A percentile compares a stretch with the other conserved stretches of the same genome.
phyloP scores from a whole-genome alignment of 805 yeast species.

The Kluyveromyces starmeri region DNA sequence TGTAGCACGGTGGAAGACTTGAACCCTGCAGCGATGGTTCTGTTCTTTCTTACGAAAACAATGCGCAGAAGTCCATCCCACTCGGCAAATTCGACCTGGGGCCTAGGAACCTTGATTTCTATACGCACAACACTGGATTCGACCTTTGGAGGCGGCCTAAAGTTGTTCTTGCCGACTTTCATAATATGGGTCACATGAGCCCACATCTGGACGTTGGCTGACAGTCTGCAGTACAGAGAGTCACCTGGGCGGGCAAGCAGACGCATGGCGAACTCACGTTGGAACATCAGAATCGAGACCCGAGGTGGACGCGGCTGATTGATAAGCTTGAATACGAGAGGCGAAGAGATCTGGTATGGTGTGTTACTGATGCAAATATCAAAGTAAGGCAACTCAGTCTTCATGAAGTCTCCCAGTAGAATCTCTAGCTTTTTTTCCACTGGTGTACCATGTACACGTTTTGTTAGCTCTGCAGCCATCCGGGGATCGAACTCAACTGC shows the following conservation, averaged over 20 bases:
- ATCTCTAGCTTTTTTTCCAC: conserved; percentile 86
- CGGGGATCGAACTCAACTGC: conserved; percentile 99
- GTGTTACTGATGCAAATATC: conserved; percentile 96
- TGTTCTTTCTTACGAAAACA: conserved; percentile 86
- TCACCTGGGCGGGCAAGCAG: conserved; percentile 97
- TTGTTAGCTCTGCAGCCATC: conserved; percentile 97
- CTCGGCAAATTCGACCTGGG: conserved; percentile 86
- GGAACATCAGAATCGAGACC: conserved; percentile 93
- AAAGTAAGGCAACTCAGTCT: conserved; percentile 87
- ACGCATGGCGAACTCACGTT: conserved; percentile 92
- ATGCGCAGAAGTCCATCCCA: conserved; percentile 96
- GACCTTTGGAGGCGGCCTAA: conserved; percentile 97
- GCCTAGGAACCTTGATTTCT: conserved; percentile 87
- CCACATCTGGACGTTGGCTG: conserved; percentile 99
- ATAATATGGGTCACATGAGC: conserved; percentile 97
- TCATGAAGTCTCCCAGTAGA: conserved; percentile 90
- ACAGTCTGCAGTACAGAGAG: conserved; percentile 77
- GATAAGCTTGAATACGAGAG: conserved; percentile 84
- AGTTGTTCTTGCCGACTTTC: conserved; percentile 96
- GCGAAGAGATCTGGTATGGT: conserved; percentile 96
- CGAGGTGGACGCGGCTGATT: conserved; percentile 92
- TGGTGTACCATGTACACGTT: conserved; percentile 96
- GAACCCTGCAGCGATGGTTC: conserved; percentile 88
- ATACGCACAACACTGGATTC: conserved; percentile 93
- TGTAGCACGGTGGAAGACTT: conserved; percentile 71